Evolutionary conservation across 257 asterid genomes (phyloP).

Genomic region (Buddleja alternifolia): DNA sequence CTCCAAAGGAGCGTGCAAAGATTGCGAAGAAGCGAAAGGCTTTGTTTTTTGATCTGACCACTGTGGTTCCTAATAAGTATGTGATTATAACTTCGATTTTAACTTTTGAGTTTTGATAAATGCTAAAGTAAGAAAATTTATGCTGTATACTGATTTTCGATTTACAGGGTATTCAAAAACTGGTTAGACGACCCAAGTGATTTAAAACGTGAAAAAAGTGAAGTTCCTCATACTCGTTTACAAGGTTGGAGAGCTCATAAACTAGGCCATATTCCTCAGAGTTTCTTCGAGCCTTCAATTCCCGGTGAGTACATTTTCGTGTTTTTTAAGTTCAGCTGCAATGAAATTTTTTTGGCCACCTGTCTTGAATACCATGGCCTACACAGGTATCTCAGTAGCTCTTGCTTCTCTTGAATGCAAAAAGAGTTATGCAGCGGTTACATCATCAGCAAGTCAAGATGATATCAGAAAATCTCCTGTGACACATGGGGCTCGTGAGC

Average conservation of each 20-base stretch:
- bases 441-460: slow-evolving; percentile 22
- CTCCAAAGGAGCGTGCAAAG: slow-evolving; percentile 54
- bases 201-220: slow-evolving; percentile 52
- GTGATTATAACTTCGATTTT: slow-evolving; percentile 21
- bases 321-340: slow-evolving; percentile 14
- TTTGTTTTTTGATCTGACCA: slow-evolving; percentile 42
- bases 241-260: slow-evolving; percentile 58
- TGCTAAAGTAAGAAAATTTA: slow-evolving; percentile 15
- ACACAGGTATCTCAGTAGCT: slow-evolving; percentile 51
- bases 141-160: not conserved
- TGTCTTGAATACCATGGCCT: slow-evolving; percentile 20
- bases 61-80: slow-evolving; percentile 58
- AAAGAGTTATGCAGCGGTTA: slow-evolving; percentile 28
- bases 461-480: slow-evolving; percentile 25
- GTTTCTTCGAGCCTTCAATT: slow-evolving; percentile 64
- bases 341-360: slow-evolving; percentile 13
- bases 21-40: slow-evolving; percentile 62
- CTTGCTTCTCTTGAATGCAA: slow-evolving; percentile 30
- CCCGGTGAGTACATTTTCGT: slow-evolving; percentile 51
- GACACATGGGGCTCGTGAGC: slow-evolving; percentile 33
- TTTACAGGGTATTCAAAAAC: slow-evolving; percentile 47
- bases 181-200: slow-evolving; percentile 55
- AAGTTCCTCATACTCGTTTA: slow-evolving; percentile 45
- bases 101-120: not conserved
- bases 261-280: slow-evolving; percentile 43